Conservation (phyloP, 208 protist species). For the Leishmania braziliensis region DNA sequence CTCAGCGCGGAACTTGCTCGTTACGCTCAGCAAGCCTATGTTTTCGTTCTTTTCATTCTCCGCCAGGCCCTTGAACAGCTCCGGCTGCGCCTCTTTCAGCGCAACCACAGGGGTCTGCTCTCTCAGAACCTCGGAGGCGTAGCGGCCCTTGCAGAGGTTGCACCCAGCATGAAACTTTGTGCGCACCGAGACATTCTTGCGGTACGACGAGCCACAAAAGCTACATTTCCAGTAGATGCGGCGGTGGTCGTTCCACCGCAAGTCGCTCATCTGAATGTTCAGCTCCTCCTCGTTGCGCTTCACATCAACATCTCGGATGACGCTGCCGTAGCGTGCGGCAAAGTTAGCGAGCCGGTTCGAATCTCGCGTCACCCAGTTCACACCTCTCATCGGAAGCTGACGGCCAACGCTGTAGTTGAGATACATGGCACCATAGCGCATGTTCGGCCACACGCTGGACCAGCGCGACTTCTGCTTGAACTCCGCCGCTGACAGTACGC, state of each 20-base stretch:
- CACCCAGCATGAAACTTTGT: constrained; percentile 86
- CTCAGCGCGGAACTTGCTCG: constrained; percentile 76
- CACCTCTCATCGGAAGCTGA: constrained; percentile 79
- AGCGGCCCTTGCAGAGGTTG: constrained; percentile 67
- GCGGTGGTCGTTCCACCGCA: constrained; percentile 88
- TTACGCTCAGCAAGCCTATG: constrained; percentile 48
- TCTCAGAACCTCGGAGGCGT: constrained; percentile 73
- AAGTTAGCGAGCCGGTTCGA: constrained; percentile 87
- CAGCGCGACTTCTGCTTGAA: constrained; percentile 93
- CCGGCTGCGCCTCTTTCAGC: constrained; percentile 37
- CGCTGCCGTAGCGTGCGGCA: constrained; percentile 62
- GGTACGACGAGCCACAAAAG: constrained; percentile 78
- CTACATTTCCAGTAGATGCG: constrained; percentile 84
- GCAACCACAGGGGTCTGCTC: constrained; percentile 41
- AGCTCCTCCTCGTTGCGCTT: constrained; percentile 84
- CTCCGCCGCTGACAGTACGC: constrained; percentile 67
- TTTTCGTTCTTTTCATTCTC: constrained; percentile 57
- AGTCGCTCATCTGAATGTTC: constrained; percentile 60
- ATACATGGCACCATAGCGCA: constrained; percentile 89
- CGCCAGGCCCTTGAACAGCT: constrained; percentile 52
- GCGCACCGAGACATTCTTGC: constrained; percentile 82
- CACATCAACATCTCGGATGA: constrained; percentile 80
- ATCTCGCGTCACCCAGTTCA: constrained; percentile 89
- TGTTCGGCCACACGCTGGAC: constrained; percentile 89
- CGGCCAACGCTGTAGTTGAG: constrained; percentile 81